Percentiles rank a stretch among this genome's conserved stretches.
These are phyloP conservation scores for Lactarius akahatsu DNA, from an alignment of 768 basidiomycete genomes.

Conservation along the genomic window DNA sequence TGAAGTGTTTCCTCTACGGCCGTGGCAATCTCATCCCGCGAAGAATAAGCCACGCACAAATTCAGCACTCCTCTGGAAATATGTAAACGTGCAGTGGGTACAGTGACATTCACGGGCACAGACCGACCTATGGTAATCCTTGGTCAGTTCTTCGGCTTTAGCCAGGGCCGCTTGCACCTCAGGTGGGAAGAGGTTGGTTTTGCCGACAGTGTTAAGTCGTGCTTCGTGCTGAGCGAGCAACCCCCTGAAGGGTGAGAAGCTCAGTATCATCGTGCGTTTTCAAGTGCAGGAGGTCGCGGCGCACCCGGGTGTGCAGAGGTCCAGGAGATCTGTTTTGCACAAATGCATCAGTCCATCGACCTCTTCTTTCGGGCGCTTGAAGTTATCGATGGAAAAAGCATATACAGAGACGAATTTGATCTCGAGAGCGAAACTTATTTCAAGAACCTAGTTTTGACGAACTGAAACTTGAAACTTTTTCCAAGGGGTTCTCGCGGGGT, in stretches of 20 bases:
- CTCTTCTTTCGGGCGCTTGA: conserved; percentile 82
- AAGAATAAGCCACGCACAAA: conserved; percentile 88
- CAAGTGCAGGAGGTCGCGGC: conserved; percentile 31
- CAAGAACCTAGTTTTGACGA: conserved; percentile 59
- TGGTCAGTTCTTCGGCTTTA: conserved; percentile 78
- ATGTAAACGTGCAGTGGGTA: neutral
- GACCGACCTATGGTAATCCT: conserved; percentile 61
- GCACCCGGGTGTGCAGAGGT: conserved; percentile 80
- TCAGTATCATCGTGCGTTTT: neutral
- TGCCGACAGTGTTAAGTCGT: conserved; percentile 82
- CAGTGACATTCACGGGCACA: conserved; percentile 2
- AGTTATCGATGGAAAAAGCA: conserved; percentile 98
- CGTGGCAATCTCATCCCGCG: conserved; percentile 85
- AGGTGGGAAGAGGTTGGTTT: conserved; percentile 70
- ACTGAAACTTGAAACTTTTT: neutral
- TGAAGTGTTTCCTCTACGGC: conserved; percentile 61
- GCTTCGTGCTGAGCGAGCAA: conserved; percentile 80
- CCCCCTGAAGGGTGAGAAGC: conserved; percentile 49
- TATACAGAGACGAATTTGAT: conserved; percentile 87
- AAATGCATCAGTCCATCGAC: conserved; percentile 84
- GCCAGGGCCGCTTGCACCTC: conserved; percentile 64
- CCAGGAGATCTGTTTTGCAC: conserved; percentile 70
- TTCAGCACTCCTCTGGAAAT: conserved; percentile 76
- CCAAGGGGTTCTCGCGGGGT: neutral
- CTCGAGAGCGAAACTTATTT: conserved; percentile 77